Evolutionary conservation across 768 basidiomycete species (phyloP), one percentile per base, ranked within the genome.

Genomic region (Lentinus brumalis): DNA sequence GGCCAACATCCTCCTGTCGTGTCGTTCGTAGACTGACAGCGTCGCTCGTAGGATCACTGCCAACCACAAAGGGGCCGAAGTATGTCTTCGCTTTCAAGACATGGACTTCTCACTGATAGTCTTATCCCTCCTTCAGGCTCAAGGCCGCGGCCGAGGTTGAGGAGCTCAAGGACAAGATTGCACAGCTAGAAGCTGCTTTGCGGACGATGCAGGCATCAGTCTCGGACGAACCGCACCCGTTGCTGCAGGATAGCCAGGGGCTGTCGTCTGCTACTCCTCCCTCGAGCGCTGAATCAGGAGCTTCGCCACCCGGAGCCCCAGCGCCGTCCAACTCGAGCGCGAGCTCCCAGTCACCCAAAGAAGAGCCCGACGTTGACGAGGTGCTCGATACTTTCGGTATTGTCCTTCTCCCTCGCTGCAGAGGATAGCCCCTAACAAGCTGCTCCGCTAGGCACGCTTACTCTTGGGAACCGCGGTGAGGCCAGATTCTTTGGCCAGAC

Each of bases 131-230:
- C 32, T 26, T 1, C 38, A 84, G 85, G 32, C 75, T 87, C 55
- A 63, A 63, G 55, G 75, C 88, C 18, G 80, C 90, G 18, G 80
- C 89, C n/a, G 85, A 86, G 64, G 90, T 87, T 0, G 84, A 85
- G 62, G 86, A 91, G 60, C 77, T 91, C 6, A 87, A 90, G 70
- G 82, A 83, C 44, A 81, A 81, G 60, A 84, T 89, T 6, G 86
- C 86, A 44, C 80, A 84, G 47, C 80, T 90, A 0, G 89, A 91
- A 70, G 77, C 77, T 16, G 87, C 82, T 1, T 80, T 90, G 26
- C 76, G 76, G 29, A 69, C 59, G 16, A 68, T 85, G 50, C 86
- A 86, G 60, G 72, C 78, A 11, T 68, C 76, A 4, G 72, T 81
- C 9, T 81, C 83, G 0, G 77, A 79, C 59, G 73, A 79, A 12